Base-by-base conservation (phyloP, 169 alveolate species). In the Cryptosporidium sp. region DNA sequence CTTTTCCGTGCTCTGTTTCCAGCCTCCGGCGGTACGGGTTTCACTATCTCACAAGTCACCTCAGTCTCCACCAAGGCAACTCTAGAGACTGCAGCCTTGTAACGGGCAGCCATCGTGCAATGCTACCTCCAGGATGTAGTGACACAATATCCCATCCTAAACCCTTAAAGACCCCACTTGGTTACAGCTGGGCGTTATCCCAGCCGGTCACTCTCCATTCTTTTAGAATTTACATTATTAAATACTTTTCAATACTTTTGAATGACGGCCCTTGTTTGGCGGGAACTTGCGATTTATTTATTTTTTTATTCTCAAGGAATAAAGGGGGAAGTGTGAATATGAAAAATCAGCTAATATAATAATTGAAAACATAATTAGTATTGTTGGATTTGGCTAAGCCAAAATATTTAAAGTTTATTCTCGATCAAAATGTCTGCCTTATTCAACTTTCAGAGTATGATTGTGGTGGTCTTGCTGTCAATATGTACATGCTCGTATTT, bases 401-500 rank as follows among this genome's bases (percentile, higher is more conserved):
- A 55, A 55, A 1, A 2, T n/a, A 26, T 55, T 26, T 55, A 26
- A 35, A 10, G 14, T 23, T 26, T 1, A 3, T 7, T 23, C 67
- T 26, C 0, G 37, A 21, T 4, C 4, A 45, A 80, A 18, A 96
- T 96, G 99, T 94, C 99, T 68, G 99, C 99, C 12, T 92, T 97
- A 71, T 94, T 97, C 91, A 97, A 96, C 69, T 93, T 97, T 45
- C 97, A 97, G 67, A 93, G 98, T n/a, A 93, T 97, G 96, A 91
- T 96, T 80, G 95, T 94, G 71, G 96, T 95, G 69, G 71, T 97
- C 18, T 84, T 97, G 70, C 93, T 97, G 43, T 92, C 97, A 39
- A 97, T 97, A 33, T 97, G 99, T 95, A 96, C 98, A 14, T 97
- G 99, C 85, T 94, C 98, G 18, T 97, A 97, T 73, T 84, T 97